Conservation (phyloP, 352 stramenopile species). For the Phytopythium vexans region DNA sequence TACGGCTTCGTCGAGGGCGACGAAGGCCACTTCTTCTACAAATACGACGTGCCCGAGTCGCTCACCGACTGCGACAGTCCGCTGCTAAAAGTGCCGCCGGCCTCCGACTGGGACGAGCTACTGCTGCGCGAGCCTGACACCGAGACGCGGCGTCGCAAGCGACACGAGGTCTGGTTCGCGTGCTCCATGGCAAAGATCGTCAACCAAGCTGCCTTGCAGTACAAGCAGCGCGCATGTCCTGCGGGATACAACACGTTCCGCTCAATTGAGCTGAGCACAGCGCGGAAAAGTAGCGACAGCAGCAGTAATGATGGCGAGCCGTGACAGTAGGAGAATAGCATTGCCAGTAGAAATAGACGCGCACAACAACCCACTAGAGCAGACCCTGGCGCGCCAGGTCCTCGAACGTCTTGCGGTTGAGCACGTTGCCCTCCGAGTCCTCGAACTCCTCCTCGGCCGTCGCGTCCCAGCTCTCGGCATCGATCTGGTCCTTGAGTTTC, state of each 20-base stretch:
- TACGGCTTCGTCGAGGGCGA: conserved; percentile 42
- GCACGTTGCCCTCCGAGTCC: conserved; percentile 98
- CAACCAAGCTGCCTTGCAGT: conserved; percentile 40
- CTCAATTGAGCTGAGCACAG: conserved; percentile 22
- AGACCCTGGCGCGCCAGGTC: conserved; percentile 97
- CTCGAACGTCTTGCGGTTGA: conserved; percentile 97
- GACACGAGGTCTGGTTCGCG: conserved; percentile 39
- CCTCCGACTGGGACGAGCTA: conserved; percentile 31
- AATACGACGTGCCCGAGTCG: conserved; percentile 47
- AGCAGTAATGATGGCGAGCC: too few relatives aligned
- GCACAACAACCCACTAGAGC: conserved; percentile 53
- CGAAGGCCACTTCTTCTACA: conserved; percentile 50
- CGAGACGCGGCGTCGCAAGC: conserved; percentile 13
- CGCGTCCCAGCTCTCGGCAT: conserved; percentile 92
- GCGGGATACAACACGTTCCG: conserved; percentile 45
- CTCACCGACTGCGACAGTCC: conserved; percentile 38
- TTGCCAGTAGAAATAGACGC: background rate
- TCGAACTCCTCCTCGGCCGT: conserved; percentile 98
- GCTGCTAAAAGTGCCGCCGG: conserved; percentile 35
- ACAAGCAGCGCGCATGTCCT: conserved; percentile 40
- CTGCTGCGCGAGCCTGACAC: background rate
- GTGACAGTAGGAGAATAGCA: too few relatives aligned
- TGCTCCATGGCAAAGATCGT: conserved; percentile 42
- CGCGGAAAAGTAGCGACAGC: background rate
- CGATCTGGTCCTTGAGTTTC: conserved; percentile 93